Evolutionary conservation across 169 alveolate species (phyloP).

Genomic region (Theileria annulata): DNA sequence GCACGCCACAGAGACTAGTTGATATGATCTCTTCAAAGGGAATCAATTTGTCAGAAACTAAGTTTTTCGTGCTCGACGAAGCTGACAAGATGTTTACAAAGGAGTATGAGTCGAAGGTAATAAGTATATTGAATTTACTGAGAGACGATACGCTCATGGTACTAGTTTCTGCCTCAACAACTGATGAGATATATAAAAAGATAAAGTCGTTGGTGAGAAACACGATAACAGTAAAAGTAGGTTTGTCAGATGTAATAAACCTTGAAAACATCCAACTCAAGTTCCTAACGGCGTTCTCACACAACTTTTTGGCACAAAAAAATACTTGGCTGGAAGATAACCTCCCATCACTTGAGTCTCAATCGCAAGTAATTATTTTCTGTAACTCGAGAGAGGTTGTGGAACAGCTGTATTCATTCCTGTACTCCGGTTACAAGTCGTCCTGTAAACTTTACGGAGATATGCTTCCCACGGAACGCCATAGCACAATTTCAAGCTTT

Average conservation of each 20-base stretch:
- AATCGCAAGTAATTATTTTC: constrained; percentile 25
- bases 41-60: neutral
- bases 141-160: constrained; percentile 17
- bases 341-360: constrained; percentile 2
- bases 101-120: constrained; percentile 20
- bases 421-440: neutral
- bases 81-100: constrained; percentile 33
- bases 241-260: constrained; percentile 11
- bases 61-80: constrained; percentile 27
- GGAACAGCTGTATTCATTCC: constrained; percentile 15
- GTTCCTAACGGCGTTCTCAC: constrained; percentile 7
- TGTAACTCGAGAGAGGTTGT: constrained; percentile 28
- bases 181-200: constrained; percentile 25
- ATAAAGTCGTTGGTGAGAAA: constrained; percentile 32
- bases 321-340: constrained; percentile 28
- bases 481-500: neutral
- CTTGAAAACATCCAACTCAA: constrained; percentile 22
- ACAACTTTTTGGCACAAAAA: constrained; percentile 5
- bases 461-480: constrained; percentile 19
- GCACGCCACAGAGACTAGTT: constrained; percentile 25
- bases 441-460: constrained; percentile 19
- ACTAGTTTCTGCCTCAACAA: constrained; percentile 27
- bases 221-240: constrained; percentile 35
- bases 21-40: constrained; percentile 20
- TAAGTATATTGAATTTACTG: constrained; percentile 6